phyloP scores from a whole-genome alignment of 1,139 yeast genomes.

The Hansenula lynferdii region DNA sequence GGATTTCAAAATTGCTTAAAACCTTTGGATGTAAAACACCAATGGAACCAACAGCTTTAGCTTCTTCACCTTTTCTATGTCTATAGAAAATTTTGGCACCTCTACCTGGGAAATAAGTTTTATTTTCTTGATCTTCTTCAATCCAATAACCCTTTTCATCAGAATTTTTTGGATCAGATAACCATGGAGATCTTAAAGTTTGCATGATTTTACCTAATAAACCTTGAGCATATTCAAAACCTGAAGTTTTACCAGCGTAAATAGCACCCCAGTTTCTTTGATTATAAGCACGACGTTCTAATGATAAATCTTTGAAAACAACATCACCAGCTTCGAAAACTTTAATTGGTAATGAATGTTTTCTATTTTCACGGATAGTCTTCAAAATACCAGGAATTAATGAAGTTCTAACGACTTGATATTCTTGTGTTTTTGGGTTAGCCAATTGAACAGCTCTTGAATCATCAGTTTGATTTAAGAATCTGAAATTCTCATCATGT shows the following conservation, averaged over 20 bases:
- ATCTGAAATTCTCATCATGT: constrained; percentile 93
- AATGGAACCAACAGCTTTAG: constrained; percentile 66
- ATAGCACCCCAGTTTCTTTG: constrained; percentile 95
- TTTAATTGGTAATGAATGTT: constrained; percentile 89
- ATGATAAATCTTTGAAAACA: constrained; percentile 71
- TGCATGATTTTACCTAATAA: constrained; percentile 93
- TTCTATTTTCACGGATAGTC: constrained; percentile 93
- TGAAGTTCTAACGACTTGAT: constrained; percentile 96
- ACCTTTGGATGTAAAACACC: constrained; percentile 98
- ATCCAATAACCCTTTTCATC: constrained; percentile 80
- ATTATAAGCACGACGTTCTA: constrained; percentile 89
- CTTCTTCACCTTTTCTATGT: constrained; percentile 50
- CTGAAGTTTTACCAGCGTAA: constrained; percentile 91
- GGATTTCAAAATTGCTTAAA: constrained; percentile 78
- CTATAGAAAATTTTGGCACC: constrained; percentile 86
- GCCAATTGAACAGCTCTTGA: constrained; percentile 82
- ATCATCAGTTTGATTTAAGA: constrained; percentile 73
- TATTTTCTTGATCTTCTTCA: constrained; percentile 59
- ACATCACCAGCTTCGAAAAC: constrained; percentile 96
- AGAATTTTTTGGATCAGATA: constrained; percentile 47
- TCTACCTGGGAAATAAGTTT: constrained; percentile 94
- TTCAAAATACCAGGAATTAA: constrained; percentile 92
- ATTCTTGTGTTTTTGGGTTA: constrained; percentile 95
- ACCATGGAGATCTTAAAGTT: constrained; percentile 87
- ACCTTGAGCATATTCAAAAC: constrained; percentile 94